Conservation (phyloP, 2,329 filamentous ascomycete genomes). For the Colletotrichum kahawae region DNA sequence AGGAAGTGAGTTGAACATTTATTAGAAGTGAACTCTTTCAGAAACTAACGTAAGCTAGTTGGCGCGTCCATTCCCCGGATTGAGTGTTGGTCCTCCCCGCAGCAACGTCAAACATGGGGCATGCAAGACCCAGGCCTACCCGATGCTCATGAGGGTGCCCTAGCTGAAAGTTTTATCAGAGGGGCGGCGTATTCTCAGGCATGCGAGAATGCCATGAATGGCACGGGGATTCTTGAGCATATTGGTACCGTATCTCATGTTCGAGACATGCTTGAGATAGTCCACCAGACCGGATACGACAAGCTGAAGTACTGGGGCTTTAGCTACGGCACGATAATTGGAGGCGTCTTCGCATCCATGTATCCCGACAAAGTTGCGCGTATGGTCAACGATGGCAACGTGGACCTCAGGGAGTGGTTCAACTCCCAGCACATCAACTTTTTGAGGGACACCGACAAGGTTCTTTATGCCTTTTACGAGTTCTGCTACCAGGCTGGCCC, state of each 20-base stretch:
- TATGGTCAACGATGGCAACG: conserved; percentile 57
- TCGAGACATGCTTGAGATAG: conserved; percentile 53
- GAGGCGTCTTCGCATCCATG: conserved; percentile 56
- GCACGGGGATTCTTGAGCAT: conserved; percentile 42
- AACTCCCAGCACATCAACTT: conserved; percentile 50
- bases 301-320: conserved; percentile 59
- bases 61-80: conserved; percentile 54
- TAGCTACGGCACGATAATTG: conserved; percentile 59
- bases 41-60: conserved; percentile 29
- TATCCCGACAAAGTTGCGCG: conserved; percentile 56
- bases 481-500: conserved; percentile 59
- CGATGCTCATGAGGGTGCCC: conserved; percentile 50
- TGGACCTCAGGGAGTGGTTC: conserved; percentile 61
- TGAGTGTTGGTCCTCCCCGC: conserved; percentile 53
- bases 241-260: conserved; percentile 49
- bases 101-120: conserved; percentile 47
- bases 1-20: conserved; percentile 38
- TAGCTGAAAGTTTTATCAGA: conserved; percentile 50
- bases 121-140: conserved; percentile 48
- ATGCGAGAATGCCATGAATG: conserved; percentile 45
- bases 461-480: conserved; percentile 57
- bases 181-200: conserved; percentile 44
- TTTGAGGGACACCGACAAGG: conserved; percentile 58
- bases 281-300: conserved; percentile 43
- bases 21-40: neutral